A percentile compares a stretch with the other conserved stretches of the same genome.
These are phyloP conservation scores for Orbilia quercus DNA, from an alignment of 2,329 filamentous ascomycete species.

Conservation along the genomic window DNA sequence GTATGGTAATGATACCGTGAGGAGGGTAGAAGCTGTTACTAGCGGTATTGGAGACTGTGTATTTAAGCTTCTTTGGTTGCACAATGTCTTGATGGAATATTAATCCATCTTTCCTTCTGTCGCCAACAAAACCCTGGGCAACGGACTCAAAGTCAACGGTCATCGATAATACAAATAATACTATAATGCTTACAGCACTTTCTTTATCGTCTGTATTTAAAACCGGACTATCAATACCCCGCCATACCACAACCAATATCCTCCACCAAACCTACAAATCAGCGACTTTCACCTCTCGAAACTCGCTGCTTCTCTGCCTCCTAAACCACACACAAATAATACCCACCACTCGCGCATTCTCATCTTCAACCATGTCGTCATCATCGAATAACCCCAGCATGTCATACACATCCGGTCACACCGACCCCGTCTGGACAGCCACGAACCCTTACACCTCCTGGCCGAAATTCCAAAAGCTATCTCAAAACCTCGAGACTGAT, in stretches of 20 bases:
- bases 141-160: too few relatives aligned
- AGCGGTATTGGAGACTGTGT: too few relatives aligned
- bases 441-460: conserved; percentile 65
- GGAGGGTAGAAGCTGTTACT: too few relatives aligned
- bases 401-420: conserved; percentile 66
- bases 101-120: too few relatives aligned
- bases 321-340: background rate
- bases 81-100: too few relatives aligned
- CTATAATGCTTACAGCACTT: background rate
- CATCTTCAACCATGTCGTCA: conserved; percentile 8
- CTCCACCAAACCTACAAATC: background rate
- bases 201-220: background rate
- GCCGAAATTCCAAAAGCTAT: conserved; percentile 65
- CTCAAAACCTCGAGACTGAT: conserved; percentile 65
- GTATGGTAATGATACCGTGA: background rate
- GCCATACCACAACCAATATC: background rate
- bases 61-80: too few relatives aligned
- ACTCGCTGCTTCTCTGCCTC: too few relatives aligned
- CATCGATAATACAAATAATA: too few relatives aligned
- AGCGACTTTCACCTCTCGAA: too few relatives aligned
- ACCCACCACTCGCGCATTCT: background rate
- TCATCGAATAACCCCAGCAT: conserved; percentile 35
- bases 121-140: too few relatives aligned
- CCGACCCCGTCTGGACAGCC: conserved; percentile 69
- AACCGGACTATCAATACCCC: background rate